Evolutionary conservation across 805 yeast species (phyloP), one percentile per base, ranked within the genome.

Genomic region (Grigorovia yakushimaensis): DNA sequence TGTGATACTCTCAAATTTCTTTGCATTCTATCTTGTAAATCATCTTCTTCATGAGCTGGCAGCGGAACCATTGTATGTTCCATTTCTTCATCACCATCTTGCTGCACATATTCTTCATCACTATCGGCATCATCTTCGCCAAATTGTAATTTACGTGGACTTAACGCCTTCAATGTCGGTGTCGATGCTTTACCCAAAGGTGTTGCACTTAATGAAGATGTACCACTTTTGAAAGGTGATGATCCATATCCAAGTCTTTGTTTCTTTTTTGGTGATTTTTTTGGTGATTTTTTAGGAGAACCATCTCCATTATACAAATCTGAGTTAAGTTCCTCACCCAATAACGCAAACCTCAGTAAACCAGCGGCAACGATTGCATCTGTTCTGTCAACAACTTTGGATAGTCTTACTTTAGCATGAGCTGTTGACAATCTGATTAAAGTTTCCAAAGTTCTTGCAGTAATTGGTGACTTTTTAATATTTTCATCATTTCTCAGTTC

Each of bases 361-460:
- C 82, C 82, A 55, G 87, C 91, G 4, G 98, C 98, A 37, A 85
- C 83, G 52, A 73, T 68, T 1, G 96, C 95, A 66, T 93, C 98
- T 52, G 73, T 74, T 19, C 75, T 74, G 30, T 82, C 87, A 17
- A 93, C 83, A 1, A 77, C 74, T 55, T 77, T 78, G 20, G 95
- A 84, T 48, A 93, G 71, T 56, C 98, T 76, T n/a, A 91, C 86
- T 65, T 93, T 91, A 10, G 98, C 98, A 66, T 93, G 98, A 0
- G 98, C 98, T 1, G 97, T 86, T 0, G 97, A 74, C 50, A 91
- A 72, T 73, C 98, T 95, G 64, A 91, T 91, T 54, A 91, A 73
- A 0, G 98, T 91, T 67, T 91, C 98, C 56, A 91, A 73, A 4
- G 98, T 93, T 80, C 98, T 85, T n/a, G 98, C 95, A 1, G 98